Evolutionary conservation across 2,329 filamentous ascomycete species (phyloP).

Genomic region (Colletotrichum sp.): DNA sequence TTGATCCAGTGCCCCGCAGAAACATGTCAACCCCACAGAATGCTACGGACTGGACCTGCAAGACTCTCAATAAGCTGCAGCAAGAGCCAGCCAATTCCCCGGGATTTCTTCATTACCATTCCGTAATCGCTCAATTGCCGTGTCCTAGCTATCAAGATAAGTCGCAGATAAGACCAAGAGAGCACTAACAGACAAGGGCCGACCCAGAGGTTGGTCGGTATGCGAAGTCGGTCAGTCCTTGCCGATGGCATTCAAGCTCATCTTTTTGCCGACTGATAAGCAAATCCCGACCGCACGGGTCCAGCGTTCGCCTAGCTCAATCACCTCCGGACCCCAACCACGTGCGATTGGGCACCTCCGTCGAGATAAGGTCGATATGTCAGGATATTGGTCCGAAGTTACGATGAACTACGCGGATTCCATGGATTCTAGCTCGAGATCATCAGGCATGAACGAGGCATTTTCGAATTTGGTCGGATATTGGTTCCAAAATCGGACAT

Average conservation of each 20-base stretch:
- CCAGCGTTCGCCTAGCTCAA: not conserved
- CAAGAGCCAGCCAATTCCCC: not conserved
- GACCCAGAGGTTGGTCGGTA: not conserved
- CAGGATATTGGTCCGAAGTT: not conserved
- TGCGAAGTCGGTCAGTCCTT: not conserved
- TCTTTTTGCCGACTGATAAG: slow-evolving; percentile 7
- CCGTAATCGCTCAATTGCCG: not conserved
- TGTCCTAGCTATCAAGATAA: not conserved
- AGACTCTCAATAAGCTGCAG: not conserved
- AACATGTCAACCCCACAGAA: slow-evolving; percentile 7
- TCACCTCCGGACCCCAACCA: not conserved
- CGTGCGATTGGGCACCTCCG: not conserved
- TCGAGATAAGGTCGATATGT: not conserved
- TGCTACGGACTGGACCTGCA: not conserved
- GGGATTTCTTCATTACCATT: not conserved
- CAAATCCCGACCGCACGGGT: not conserved
- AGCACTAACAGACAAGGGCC: not conserved
- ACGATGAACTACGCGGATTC: not conserved
- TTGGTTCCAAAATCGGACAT: not conserved
- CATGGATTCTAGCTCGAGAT: not conserved
- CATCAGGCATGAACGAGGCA: not conserved
- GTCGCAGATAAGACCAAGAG: not conserved
- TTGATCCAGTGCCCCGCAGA: not conserved
- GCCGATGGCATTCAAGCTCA: not conserved
- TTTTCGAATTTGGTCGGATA: not conserved